Evolutionary conservation across 495 filamentous ascomycete species (phyloP).

Genomic region (Aspergillus carlsbadensis): DNA sequence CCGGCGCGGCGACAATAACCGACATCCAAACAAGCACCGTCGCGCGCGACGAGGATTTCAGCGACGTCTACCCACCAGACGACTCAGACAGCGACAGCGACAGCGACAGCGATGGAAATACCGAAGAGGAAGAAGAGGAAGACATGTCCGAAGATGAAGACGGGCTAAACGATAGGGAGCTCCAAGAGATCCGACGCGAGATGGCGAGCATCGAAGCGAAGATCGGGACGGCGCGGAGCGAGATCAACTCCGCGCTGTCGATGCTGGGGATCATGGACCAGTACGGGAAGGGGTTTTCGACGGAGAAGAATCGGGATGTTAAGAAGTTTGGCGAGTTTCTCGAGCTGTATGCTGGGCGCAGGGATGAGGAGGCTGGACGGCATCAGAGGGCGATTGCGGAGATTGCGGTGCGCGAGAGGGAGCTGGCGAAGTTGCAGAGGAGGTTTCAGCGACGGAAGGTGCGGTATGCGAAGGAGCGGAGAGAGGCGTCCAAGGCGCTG

Average conservation of each 20-base stretch:
- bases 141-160: constrained; percentile 19
- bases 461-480: constrained; percentile 25
- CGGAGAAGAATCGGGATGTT: constrained; percentile 12
- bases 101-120: constrained; percentile 32
- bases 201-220: neutral
- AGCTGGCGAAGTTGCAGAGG: constrained; percentile 9
- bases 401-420: constrained; percentile 6
- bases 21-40: constrained; percentile 64
- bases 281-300: constrained; percentile 14
- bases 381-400: constrained; percentile 11
- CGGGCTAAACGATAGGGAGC: constrained; percentile 9
- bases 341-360: constrained; percentile 15
- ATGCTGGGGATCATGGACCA: constrained; percentile 20
- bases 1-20: constrained; percentile 57
- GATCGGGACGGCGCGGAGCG: constrained; percentile 21
- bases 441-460: constrained; percentile 28
- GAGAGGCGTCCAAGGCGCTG: constrained; percentile 24
- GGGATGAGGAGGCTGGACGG: constrained; percentile 3
- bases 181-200: constrained; percentile 14
- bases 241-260: constrained; percentile 10
- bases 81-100: constrained; percentile 42
- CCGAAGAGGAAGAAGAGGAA: constrained; percentile 2
- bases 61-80: constrained; percentile 55
- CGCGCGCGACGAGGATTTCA: constrained; percentile 56
- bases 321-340: constrained; percentile 22